A percentile compares a stretch with the other conserved stretches of the same genome.
Conservation (phyloP, 106 monocot genomes). For the Vanilla planifolia region DNA sequence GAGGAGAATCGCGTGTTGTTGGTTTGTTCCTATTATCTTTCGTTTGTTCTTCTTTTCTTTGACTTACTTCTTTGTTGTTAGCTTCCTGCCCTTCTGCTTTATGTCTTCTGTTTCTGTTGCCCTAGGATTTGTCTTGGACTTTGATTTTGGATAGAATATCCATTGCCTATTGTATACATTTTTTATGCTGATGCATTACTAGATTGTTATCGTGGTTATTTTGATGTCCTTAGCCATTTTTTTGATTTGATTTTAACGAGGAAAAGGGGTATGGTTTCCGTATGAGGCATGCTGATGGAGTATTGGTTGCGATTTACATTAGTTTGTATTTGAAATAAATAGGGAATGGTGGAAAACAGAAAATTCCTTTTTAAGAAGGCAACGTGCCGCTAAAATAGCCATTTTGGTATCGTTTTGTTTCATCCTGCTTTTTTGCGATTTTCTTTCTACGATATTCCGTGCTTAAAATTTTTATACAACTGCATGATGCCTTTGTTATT, state of each 20-base stretch:
- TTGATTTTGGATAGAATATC: background rate
- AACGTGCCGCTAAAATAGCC: background rate
- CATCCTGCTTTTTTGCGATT: background rate
- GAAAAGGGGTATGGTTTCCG: background rate
- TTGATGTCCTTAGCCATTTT: no score
- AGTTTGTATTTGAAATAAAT: background rate
- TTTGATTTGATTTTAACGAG: no score
- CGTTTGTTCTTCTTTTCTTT: background rate
- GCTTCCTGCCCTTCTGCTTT: background rate
- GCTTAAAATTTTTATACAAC: background rate
- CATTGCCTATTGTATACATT: background rate
- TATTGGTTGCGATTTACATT: background rate
- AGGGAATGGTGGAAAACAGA: no score
- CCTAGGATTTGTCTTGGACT: background rate
- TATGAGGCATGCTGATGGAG: background rate
- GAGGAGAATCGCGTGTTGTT: conserved; percentile 5
- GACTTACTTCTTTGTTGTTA: background rate
- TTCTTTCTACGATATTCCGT: background rate
- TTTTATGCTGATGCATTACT: no score
- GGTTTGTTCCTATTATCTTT: conserved; percentile 5
- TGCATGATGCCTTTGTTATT: background rate
- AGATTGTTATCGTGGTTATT: background rate
- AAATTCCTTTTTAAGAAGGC: background rate
- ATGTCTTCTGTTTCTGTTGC: background rate
- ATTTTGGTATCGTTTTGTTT: background rate